A percentile compares a stretch with the other conserved stretches of the same genome.
Conservation (phyloP, 2,329 filamentous ascomycete genomes). For the Tolypocladium inflatum region DNA sequence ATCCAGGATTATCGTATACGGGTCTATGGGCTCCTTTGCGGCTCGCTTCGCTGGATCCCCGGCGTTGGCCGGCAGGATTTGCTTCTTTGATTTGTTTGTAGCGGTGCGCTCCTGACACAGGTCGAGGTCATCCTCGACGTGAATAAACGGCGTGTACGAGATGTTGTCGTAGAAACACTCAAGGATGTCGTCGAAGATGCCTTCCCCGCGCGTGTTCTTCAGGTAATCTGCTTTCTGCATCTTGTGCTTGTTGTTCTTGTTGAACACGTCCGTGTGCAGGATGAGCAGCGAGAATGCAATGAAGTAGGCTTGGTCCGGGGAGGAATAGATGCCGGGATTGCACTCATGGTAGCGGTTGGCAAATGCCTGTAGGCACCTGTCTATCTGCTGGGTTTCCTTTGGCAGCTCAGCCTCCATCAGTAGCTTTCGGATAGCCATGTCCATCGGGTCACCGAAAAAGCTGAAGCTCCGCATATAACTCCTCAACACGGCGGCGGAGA, state of each 20-base stretch:
- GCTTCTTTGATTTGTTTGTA: slow-evolving; percentile 59
- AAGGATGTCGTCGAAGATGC: slow-evolving; percentile 85
- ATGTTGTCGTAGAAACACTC: slow-evolving; percentile 99
- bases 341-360: slow-evolving; percentile 96
- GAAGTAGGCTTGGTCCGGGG: slow-evolving; percentile 93
- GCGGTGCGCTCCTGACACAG: slow-evolving; percentile 65
- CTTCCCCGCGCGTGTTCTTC: slow-evolving; percentile 86
- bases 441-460: slow-evolving; percentile 94
- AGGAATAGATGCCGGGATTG: slow-evolving; percentile 89
- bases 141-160: slow-evolving; percentile 94
- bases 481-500: slow-evolving; percentile 72
- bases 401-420: slow-evolving; percentile 94
- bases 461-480: slow-evolving; percentile 94
- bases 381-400: slow-evolving; percentile 96
- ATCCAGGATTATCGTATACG: slow-evolving; percentile 89
- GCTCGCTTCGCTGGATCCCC: slow-evolving; percentile 45
- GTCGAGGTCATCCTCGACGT: slow-evolving; percentile 86
- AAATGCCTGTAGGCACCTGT: slow-evolving; percentile 87
- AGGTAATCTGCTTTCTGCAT: slow-evolving; percentile 96
- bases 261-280: slow-evolving; percentile 97
- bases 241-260: slow-evolving; percentile 99
- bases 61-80: slow-evolving; percentile 56
- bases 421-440: slow-evolving; percentile 93
- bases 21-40: slow-evolving; percentile 80
- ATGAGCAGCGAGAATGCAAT: slow-evolving; percentile 96